Base-by-base conservation (phyloP, 192 early-diverging fungal genomes). In the Coemansia sp. region DNA sequence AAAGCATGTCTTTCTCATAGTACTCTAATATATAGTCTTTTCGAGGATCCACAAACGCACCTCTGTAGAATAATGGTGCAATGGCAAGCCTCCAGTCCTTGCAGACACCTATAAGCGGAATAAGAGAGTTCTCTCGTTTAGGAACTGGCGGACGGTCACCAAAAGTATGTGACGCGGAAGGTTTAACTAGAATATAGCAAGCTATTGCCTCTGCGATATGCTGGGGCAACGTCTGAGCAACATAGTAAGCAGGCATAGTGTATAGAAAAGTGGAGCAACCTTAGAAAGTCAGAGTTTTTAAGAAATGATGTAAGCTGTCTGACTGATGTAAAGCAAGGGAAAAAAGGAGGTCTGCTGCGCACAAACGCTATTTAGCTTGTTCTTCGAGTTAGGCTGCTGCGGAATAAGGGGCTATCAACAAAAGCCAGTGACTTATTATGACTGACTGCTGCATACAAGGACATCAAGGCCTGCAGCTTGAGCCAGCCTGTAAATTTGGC, bases 31-130 rank as follows among this genome's bases (percentile, higher is more conserved):
- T 54, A 25, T 22, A 54, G 36, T 11, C 33, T 30, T 11, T 46
- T 39, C 23, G 60, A 20, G n/a, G 9, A 11, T 23, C 7, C 36
- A 54, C 0, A 57, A 19, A 17, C 22, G 30, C 25, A 51, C 39
- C 23, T 27, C 22, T 9, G 53, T 76, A 76, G 39, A 67, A 67
- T 22, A 60, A 39, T n/a, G 69, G 42, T 21, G 63, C 69, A 25
- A 54, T 61, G 14, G 64, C 56, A 1, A n/a, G 14, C n/a, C 70
- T 58, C 74, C 69, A 66, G 4, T 51, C n/a, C 19, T 55, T 60
- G 57, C 68, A 63, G 19, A 64, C 57, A 20, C 46, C 29, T 24
- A 66, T 57, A 2, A 71, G 39, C 4, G 74, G 63, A 0, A 59
- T 54, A 2, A 67, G 50, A 52, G 52, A 36, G 6, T n/a, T 32